A percentile compares a stretch with the other conserved stretches of the same genome.
phyloP scores from a whole-genome alignment of 2,329 filamentous ascomycete species.

The Neurospora sp. region DNA sequence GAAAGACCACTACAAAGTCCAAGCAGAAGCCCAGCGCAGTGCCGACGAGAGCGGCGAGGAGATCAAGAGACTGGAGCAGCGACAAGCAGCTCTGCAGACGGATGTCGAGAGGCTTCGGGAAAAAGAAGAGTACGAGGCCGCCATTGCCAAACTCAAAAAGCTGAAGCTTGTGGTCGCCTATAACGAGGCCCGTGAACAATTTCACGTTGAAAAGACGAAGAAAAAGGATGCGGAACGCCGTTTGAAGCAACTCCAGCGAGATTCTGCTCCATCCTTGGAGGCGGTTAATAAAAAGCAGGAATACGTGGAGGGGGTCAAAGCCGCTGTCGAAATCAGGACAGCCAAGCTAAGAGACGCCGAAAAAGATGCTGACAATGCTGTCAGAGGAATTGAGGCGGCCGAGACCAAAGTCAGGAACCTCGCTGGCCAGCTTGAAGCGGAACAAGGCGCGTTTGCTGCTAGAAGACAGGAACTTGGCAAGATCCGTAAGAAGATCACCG shows the following conservation, averaged over 20 bases:
- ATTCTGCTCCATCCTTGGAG: conserved; percentile 54
- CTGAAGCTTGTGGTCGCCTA: conserved; percentile 14
- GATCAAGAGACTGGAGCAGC: conserved; percentile 56
- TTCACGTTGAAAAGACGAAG: conserved; percentile 40
- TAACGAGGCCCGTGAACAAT: conserved; percentile 16
- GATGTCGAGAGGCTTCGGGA: conserved; percentile 80
- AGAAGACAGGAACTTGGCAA: conserved; percentile 42
- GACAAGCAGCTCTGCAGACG: conserved; percentile 63
- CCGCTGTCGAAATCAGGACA: conserved; percentile 44
- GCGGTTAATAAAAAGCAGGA: conserved; percentile 59
- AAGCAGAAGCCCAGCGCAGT: conserved; percentile 53
- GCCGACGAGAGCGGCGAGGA: conserved; percentile 50
- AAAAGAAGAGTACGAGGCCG: conserved; percentile 44
- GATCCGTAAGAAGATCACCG: conserved; percentile 47
- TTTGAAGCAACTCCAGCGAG: conserved; percentile 47
- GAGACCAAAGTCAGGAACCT: conserved; percentile 32
- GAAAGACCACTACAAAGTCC: conserved; percentile 57
- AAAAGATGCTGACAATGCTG: conserved; percentile 33
- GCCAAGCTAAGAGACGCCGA: conserved; percentile 45
- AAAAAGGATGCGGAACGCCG: conserved; percentile 42
- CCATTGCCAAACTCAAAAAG: conserved; percentile 33
- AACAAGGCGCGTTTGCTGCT: conserved; percentile 36
- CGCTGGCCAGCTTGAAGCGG: conserved; percentile 41
- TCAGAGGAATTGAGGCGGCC: conserved; percentile 29
- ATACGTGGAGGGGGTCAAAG: conserved; percentile 51